A percentile compares a stretch with the other conserved stretches of the same genome.
These are phyloP conservation scores for Euphorbia lathyris DNA, from an alignment of 345 rosid species.

Conservation along the genomic window DNA sequence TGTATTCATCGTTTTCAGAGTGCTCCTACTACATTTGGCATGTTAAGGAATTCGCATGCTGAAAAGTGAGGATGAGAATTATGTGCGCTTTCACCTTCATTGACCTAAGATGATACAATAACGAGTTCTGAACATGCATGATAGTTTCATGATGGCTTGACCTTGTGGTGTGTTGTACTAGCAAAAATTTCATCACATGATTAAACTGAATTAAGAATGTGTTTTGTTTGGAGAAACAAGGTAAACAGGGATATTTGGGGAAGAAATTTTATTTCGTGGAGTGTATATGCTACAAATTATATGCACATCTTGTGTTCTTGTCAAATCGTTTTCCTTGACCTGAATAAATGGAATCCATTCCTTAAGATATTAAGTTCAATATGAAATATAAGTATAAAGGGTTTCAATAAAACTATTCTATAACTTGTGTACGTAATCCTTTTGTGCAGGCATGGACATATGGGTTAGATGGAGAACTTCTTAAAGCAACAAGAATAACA, in stretches of 20 bases:
- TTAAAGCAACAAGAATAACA: constrained; percentile 64
- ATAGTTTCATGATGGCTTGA: background rate
- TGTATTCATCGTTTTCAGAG: background rate
- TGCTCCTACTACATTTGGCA: background rate
- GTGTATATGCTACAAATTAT: too few species aligned
- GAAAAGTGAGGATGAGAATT: background rate
- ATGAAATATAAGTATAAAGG: background rate
- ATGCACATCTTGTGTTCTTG: background rate
- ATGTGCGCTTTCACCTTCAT: background rate
- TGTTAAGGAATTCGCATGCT: background rate
- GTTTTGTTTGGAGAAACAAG: background rate
- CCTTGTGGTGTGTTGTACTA: background rate
- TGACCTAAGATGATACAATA: background rate
- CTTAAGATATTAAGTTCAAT: background rate
- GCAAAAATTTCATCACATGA: background rate
- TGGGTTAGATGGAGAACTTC: constrained; percentile 70
- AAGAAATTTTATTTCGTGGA: background rate
- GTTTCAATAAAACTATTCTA: background rate
- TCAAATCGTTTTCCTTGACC: background rate
- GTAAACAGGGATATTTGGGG: background rate
- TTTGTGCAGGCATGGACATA: constrained; percentile 84
- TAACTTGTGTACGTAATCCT: background rate
- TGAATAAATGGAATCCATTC: background rate
- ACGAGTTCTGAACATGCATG: background rate
- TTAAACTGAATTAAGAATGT: background rate